A percentile compares a stretch with the other conserved stretches of the same genome.
phyloP scores from a whole-genome alignment of 495 filamentous ascomycete genomes.

The Lasiosphaeriaceae sp. region DNA sequence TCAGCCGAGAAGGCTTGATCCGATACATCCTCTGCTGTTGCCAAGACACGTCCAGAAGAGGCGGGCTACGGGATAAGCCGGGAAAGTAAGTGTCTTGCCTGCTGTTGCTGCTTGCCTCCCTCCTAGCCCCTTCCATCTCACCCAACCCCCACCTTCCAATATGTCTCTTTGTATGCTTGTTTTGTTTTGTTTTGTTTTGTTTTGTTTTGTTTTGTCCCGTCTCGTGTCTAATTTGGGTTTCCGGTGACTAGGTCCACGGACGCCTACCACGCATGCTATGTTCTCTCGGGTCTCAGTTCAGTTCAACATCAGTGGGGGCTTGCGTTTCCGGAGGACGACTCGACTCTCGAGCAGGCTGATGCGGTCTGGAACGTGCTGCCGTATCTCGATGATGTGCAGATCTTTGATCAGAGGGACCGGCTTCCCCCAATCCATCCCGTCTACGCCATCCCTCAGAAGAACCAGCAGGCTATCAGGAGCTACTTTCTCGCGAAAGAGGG shows the following conservation, averaged over 20 bases:
- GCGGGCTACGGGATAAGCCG: constrained; percentile 92
- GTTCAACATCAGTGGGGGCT: constrained; percentile 74
- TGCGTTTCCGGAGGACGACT: constrained; percentile 28
- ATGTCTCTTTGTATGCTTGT: constrained; percentile 1
- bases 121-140: constrained; percentile 6
- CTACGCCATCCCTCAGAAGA: constrained; percentile 74
- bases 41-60: constrained; percentile 62
- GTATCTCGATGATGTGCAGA: constrained; percentile 42
- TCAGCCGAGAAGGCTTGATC: constrained; percentile 77
- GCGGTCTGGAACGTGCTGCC: constrained; percentile 56
- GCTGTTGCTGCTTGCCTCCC: constrained; percentile 3
- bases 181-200: neutral
- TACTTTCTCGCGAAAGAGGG: constrained; percentile 59
- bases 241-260: constrained; percentile 59
- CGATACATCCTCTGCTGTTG: constrained; percentile 88
- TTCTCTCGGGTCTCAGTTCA: constrained; percentile 78
- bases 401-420: constrained; percentile 49
- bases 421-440: constrained; percentile 70
- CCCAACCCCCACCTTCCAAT: constrained; percentile 1
- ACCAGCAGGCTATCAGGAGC: constrained; percentile 56
- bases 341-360: constrained; percentile 1
- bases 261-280: constrained; percentile 89
- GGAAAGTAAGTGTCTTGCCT: constrained; percentile 61
- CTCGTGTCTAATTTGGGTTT: neutral
- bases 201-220: neutral